A percentile compares a stretch with the other conserved stretches of the same genome.
Conservation (phyloP, 768 basidiomycete species). For the Lentinula raphanica region DNA sequence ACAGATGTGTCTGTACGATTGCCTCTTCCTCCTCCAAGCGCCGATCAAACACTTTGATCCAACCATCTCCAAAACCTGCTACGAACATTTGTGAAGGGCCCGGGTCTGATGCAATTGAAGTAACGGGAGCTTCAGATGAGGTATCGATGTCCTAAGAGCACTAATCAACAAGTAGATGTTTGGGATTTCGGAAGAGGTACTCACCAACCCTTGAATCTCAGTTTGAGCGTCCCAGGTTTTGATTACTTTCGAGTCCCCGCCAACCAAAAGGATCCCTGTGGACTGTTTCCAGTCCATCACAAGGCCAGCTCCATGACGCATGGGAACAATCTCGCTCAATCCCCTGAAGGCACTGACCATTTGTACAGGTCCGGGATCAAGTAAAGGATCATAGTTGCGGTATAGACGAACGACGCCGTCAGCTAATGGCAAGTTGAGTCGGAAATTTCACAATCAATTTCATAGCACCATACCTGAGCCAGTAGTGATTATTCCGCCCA, state of each 20-base stretch:
- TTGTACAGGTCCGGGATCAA: conserved; percentile 71
- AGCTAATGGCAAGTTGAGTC: conserved; percentile 40
- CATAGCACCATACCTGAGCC: conserved; percentile 58
- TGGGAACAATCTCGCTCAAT: conserved; percentile 68
- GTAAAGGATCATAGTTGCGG: conserved; percentile 79
- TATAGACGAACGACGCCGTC: conserved; percentile 91
- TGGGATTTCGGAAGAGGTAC: conserved; percentile 16
- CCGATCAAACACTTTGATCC: conserved; percentile 85
- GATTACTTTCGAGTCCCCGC: conserved; percentile 86
- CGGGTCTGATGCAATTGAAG: conserved; percentile 74
- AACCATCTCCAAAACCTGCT: conserved; percentile 90
- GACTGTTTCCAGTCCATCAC: conserved; percentile 93
- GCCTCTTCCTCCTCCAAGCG: conserved; percentile 81
- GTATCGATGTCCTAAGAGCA: conserved; percentile 83
- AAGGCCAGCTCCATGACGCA: conserved; percentile 77
- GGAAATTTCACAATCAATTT: not conserved
- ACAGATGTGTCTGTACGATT: conserved; percentile 69
- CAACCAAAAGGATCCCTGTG: conserved; percentile 78
- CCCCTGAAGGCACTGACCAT: conserved; percentile 94
- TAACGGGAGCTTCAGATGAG: conserved; percentile 85
- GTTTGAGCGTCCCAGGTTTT: conserved; percentile 94
- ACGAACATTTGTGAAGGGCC: conserved; percentile 75
- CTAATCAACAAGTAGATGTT: not conserved
- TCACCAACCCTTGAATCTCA: conserved; percentile 70
- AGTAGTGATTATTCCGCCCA: conserved; percentile 83